Conservation (phyloP, 352 stramenopile species). For the Phytophthora quininea region DNA sequence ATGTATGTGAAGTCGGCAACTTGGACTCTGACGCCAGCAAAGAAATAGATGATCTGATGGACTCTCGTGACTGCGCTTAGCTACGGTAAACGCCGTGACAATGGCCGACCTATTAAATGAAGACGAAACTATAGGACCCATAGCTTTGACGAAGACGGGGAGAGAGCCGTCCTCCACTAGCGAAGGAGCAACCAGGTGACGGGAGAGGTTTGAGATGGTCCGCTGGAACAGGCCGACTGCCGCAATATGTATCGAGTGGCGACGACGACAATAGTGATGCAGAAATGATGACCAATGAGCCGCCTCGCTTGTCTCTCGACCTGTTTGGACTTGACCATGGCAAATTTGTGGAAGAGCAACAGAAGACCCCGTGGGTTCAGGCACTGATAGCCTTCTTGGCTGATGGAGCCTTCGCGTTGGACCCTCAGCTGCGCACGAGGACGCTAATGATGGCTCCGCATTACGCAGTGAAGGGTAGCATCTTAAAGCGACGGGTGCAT, state of each 20-base stretch:
- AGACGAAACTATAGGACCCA: too few relatives aligned
- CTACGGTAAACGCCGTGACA: neutral
- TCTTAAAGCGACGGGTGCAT: neutral
- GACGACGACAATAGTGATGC: too few relatives aligned
- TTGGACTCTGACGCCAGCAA: too few relatives aligned
- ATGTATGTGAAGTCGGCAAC: too few relatives aligned
- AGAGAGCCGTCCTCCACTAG: too few relatives aligned
- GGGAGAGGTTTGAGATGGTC: too few relatives aligned
- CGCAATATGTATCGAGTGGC: too few relatives aligned
- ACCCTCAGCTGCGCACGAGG: neutral
- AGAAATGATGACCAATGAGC: neutral
- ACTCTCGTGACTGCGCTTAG: neutral
- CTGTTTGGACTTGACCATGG: neutral
- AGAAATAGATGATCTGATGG: too few relatives aligned
- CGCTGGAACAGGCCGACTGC: too few relatives aligned
- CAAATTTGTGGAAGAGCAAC: neutral
- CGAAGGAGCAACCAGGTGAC: too few relatives aligned
- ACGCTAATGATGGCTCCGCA: neutral
- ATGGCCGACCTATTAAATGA: neutral
- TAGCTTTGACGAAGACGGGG: neutral
- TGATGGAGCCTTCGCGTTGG: neutral
- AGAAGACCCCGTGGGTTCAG: neutral
- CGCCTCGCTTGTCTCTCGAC: neutral
- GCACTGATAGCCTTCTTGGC: neutral
- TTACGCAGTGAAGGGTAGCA: neutral